These are phyloP conservation scores for Wallemia mellicola DNA, from an alignment of 1,284 basidiomycete genomes.

Conservation along the genomic window DNA sequence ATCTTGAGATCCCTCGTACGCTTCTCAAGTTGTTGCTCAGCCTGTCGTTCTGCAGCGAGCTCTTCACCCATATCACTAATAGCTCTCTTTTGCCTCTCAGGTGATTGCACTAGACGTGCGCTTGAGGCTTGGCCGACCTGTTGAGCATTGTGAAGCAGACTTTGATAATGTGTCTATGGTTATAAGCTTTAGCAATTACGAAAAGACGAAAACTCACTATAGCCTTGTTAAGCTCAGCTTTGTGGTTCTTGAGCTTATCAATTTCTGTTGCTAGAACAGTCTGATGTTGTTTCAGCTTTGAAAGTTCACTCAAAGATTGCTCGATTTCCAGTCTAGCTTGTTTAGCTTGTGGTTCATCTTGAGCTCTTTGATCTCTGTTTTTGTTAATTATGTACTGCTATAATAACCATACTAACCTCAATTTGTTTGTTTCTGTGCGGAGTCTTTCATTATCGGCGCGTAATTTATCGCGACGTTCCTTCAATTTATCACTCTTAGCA, in stretches of 20 bases:
- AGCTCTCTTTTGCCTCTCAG: conserved; percentile 48
- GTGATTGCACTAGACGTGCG: conserved; percentile 51
- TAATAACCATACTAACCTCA: not conserved
- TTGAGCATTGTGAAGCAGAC: not conserved
- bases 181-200: no score
- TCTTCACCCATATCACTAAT: conserved; percentile 37
- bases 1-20: conserved; percentile 42
- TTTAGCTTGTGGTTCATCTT: not conserved
- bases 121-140: conserved; percentile 20
- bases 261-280: not conserved
- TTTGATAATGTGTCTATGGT: not conserved
- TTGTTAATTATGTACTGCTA: not conserved
- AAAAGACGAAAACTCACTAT: no score
- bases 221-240: not conserved
- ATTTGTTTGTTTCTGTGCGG: not conserved
- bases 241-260: not conserved
- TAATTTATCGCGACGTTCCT: not conserved
- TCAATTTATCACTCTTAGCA: not conserved
- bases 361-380: not conserved
- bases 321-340: not conserved
- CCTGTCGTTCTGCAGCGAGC: conserved; percentile 27
- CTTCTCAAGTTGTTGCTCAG: conserved; percentile 28
- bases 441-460: not conserved
- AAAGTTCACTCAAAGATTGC: not conserved
- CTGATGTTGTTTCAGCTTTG: not conserved